phyloP scores from a whole-genome alignment of 352 stramenopile species.

The Aphanomyces cochlioides region DNA sequence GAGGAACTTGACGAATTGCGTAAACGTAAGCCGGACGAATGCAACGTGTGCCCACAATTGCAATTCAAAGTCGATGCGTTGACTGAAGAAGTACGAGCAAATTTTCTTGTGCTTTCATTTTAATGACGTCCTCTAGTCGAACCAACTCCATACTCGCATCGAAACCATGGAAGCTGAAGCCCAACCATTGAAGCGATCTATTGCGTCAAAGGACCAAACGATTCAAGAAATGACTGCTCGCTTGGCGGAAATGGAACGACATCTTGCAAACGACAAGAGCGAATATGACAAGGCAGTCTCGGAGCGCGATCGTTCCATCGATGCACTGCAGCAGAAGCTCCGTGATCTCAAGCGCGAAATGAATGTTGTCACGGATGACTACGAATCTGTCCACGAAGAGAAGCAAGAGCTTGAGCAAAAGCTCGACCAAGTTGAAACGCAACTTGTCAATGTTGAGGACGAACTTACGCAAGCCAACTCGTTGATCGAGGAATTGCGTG shows the following conservation, averaged over 20 bases:
- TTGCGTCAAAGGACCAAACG: constrained; percentile 8
- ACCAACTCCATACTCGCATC: background rate
- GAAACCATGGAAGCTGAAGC: constrained; percentile 1
- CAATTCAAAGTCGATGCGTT: background rate
- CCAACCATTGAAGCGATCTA: constrained; percentile 8
- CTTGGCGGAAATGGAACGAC: constrained; percentile 12
- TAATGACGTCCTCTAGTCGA: background rate
- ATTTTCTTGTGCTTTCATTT: background rate
- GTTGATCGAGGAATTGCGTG: background rate
- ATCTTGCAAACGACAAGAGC: constrained; percentile 9
- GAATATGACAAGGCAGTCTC: constrained; percentile 22
- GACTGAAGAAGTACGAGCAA: background rate
- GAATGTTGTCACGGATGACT: constrained; percentile 26
- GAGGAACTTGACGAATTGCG: background rate
- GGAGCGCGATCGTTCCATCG: constrained; percentile 24
- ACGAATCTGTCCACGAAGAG: constrained; percentile 30
- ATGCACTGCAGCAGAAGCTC: constrained; percentile 19
- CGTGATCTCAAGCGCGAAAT: constrained; percentile 27
- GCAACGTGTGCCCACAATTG: constrained; percentile 5
- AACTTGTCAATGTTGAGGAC: constrained; percentile 45
- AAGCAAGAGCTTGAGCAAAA: constrained; percentile 22
- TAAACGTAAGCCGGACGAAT: background rate
- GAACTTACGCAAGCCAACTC: constrained; percentile 40
- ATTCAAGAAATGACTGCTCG: constrained; percentile 15
- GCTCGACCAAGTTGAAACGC: constrained; percentile 8